phyloP scores from a whole-genome alignment of 2,329 filamentous ascomycete genomes.

The Leptographium lundbergii region DNA sequence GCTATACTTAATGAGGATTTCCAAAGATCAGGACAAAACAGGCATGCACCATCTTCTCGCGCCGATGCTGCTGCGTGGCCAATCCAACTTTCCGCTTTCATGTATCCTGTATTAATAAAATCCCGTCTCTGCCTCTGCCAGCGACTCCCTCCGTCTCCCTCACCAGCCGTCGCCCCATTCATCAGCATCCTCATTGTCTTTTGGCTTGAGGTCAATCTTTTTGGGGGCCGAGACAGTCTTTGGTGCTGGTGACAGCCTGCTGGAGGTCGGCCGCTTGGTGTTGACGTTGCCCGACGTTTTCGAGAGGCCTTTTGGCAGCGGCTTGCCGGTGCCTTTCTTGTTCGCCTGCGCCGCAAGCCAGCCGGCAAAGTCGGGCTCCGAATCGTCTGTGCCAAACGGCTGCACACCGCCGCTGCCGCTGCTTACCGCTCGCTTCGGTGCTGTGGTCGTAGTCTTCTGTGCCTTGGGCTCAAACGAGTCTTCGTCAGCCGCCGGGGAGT shows the following conservation, averaged over 20 bases:
- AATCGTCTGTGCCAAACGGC: constrained; percentile 61
- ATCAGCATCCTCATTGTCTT: constrained; percentile 43
- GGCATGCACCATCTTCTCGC: neutral
- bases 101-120: neutral
- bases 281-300: constrained; percentile 30
- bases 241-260: constrained; percentile 13
- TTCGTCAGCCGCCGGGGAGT: neutral
- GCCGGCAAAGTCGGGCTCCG: constrained; percentile 89
- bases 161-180: constrained; percentile 58
- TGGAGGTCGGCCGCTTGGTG: neutral
- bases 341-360: constrained; percentile 77
- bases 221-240: constrained; percentile 34
- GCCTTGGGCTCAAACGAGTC: constrained; percentile 17
- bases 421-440: constrained; percentile 13
- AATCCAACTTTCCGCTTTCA: neutral
- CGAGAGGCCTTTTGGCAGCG: constrained; percentile 69
- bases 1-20: neutral
- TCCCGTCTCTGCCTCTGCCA: neutral
- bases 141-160: neutral
- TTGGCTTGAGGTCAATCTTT: constrained; percentile 58
- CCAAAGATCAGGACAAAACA: neutral
- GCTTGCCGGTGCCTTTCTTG: constrained; percentile 49
- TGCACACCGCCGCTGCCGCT: constrained; percentile 20
- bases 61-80: neutral
- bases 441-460: constrained; percentile 21